These are phyloP conservation scores for Decorospora gaudefroyi DNA, from an alignment of 2,329 filamentous ascomycete genomes.

Conservation along the genomic window DNA sequence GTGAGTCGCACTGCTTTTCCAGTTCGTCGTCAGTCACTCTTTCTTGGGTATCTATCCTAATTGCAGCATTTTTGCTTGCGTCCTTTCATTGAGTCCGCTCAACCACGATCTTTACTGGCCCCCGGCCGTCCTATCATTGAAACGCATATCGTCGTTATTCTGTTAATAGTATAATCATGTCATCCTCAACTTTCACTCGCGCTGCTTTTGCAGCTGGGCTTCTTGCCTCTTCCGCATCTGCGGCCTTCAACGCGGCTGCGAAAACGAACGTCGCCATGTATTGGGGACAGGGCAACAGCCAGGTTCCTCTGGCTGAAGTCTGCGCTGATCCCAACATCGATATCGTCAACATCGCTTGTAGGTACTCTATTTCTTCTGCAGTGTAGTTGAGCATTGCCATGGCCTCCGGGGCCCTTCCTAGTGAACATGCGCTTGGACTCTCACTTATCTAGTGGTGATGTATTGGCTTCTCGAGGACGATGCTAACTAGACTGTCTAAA, in stretches of 20 bases:
- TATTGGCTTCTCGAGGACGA: background rate
- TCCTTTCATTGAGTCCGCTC: slow-evolving; percentile 57
- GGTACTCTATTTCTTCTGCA: background rate
- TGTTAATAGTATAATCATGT: slow-evolving; percentile 46
- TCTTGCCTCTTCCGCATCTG: slow-evolving; percentile 44
- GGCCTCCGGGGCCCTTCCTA: no score
- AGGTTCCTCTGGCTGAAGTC: slow-evolving; percentile 56
- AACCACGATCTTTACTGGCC: slow-evolving; percentile 49
- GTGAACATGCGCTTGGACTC: no score
- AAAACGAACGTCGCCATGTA: slow-evolving; percentile 59
- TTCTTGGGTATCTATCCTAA: slow-evolving; percentile 35
- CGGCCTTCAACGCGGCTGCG: slow-evolving; percentile 49
- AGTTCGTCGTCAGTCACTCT: slow-evolving; percentile 36
- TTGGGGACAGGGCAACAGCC: slow-evolving; percentile 59
- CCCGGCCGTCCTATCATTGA: slow-evolving; percentile 47
- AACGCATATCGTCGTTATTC: slow-evolving; percentile 31
- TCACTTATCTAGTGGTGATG: no score
- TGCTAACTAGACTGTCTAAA: background rate
- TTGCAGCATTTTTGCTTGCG: slow-evolving; percentile 56
- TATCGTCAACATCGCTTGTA: slow-evolving; percentile 59
- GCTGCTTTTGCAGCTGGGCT: slow-evolving; percentile 45
- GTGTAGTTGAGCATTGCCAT: background rate
- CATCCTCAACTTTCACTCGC: slow-evolving; percentile 31
- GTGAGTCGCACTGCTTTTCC: slow-evolving; percentile 28
- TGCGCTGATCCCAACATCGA: slow-evolving; percentile 59